Base-by-base conservation (phyloP, 352 stramenopile genomes). In the Phytopythium ostracodes region DNA sequence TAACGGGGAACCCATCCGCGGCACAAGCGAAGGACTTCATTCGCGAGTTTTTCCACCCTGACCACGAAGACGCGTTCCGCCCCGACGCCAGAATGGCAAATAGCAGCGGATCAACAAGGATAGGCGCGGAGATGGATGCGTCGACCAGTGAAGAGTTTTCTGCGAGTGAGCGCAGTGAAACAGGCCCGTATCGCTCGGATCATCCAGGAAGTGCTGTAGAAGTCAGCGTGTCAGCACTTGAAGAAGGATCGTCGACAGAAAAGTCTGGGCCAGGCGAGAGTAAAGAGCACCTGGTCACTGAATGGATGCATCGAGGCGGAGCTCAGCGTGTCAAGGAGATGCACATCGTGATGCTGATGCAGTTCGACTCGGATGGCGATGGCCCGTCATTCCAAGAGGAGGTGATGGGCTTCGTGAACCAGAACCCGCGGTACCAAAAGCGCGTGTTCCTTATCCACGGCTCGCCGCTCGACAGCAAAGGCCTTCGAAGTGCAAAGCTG, bases 11-110 rank as follows among this genome's bases (percentile, higher is more conserved):
- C 56, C 84, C 87, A 8, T 90, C 87, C 0, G 71, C 79, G 0
- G 79, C 81, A 0, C 87, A 96, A 63, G 84, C 87, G 4, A 89
- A 92, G 54, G 87, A 96, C 31, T 94, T 96, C 55, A 90, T 96
- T 24, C 85, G 84, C 58, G 87, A 96, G 60, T 94, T 96, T 67
- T 96, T 96, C 65, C 87, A 96, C 44, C 84, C 85, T 2, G 85
- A 96, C 38, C 87, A 96, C 51, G 78, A 93, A 20, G 74, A 67
- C 12, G 55, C 70, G 14, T 79, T 81, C 27, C 63, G 78, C 31
- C 40, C 43, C 10, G 35, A 25, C 24, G 18, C 10, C 36, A 35
- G 38, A n/a, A 17, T 9, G 24, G 17, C 4, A 51, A 60, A 14
- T 14, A 42, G 24, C 10, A 24, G 12, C 36, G 9, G 20, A 8